Evolutionary conservation across 352 stramenopile species (phyloP), one percentile per base, ranked within the genome.

Genomic region (Peronosclerospora sorghi): DNA sequence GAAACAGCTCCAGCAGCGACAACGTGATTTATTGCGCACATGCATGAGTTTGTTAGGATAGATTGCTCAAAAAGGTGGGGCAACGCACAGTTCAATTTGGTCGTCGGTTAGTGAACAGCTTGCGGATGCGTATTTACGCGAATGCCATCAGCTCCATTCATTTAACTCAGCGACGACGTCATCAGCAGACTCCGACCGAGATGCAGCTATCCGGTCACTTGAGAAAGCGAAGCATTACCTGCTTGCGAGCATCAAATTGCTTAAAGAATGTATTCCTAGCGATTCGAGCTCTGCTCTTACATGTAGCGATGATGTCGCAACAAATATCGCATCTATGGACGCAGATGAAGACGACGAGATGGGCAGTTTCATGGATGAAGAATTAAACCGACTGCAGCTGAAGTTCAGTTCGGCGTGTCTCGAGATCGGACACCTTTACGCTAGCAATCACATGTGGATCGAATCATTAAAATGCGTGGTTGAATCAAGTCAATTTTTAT

Each of bases 21-120:
- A 92, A 39, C 66, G 80, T 14, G 77, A 92, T 40, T 49, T 92
- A 17, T 38, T 92, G 40, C 54, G 69, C 5, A 88, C 77, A 9
- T 92, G 80, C 43, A 76, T 86, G 42, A 74, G 55, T 41, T 60
- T 92, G 14, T 51, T 92, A 1, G 62, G 62, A 14, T 76, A 92
- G 44, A 86, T 92, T 34, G 58, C 69, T 1, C 53, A 80, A 28
- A 63, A n/a, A 58, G 5, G 76, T 21, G 75, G 76, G 6, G 41
- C 66, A 10, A 54, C 73, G 0, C 76, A 89, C 36, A 78, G 64
- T 27, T 84, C 76, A 5, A 89, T 92, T 41, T 87, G 73, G 14
- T 73, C 80, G 8, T 87, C 73, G 0, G 77, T 92, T 8, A 78
- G 68, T 30, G 80, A 92, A 37, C 74, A 89, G 46, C 56, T 92